phyloP scores from a whole-genome alignment of 179 eudicot genomes.

The Camellia oleifera region DNA sequence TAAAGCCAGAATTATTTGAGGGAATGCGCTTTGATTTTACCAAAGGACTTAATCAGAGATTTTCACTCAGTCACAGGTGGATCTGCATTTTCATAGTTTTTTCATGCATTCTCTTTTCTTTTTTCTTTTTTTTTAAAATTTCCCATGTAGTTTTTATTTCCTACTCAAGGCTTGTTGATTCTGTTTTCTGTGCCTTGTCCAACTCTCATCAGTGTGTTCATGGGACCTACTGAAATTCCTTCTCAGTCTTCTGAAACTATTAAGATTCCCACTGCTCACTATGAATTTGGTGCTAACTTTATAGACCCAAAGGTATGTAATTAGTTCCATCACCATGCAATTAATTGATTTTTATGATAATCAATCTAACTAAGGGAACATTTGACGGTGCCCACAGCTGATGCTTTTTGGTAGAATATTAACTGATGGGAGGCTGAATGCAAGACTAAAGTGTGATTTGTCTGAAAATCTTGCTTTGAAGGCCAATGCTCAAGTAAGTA shows the following conservation, averaged over 20 bases:
- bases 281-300: slow-evolving; percentile 86
- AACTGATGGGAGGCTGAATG: slow-evolving; percentile 86
- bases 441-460: slow-evolving; percentile 82
- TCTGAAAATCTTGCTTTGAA: slow-evolving; percentile 72
- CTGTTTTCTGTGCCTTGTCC: not conserved
- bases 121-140: not conserved
- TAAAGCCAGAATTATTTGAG: slow-evolving; percentile 88
- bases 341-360: not conserved
- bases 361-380: slow-evolving; percentile 11
- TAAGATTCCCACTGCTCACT: slow-evolving; percentile 71
- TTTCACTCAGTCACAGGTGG: slow-evolving; percentile 89
- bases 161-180: not conserved
- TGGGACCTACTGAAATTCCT: slow-evolving; percentile 89
- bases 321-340: not conserved
- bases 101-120: not conserved
- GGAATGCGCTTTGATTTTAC: slow-evolving; percentile 82
- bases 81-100: not conserved
- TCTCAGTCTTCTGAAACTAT: slow-evolving; percentile 69
- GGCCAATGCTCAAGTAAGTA: slow-evolving; percentile 68
- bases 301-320: slow-evolving; percentile 65
- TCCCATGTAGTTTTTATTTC: not conserved
- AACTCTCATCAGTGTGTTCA: slow-evolving; percentile 45
- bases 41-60: slow-evolving; percentile 68
- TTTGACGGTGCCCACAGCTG: slow-evolving; percentile 44
- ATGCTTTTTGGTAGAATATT: slow-evolving; percentile 86